Evolutionary conservation across 176 grass and related monocot genomes (phyloP), one percentile per base, ranked within the genome.

Genomic region (Ananas comosus): DNA sequence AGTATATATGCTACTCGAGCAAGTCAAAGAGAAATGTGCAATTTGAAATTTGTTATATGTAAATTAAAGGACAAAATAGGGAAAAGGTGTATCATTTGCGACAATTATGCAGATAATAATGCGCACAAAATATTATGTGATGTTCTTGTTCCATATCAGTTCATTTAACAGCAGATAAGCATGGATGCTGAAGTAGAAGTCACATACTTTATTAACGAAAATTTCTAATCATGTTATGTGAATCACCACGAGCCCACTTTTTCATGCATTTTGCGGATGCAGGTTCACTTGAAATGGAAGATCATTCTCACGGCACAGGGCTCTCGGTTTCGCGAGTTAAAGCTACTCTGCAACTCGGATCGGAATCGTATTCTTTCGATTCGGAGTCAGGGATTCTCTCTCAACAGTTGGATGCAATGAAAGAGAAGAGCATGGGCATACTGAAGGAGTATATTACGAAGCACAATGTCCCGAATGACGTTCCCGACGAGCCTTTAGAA

Each of bases 401-500:
- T 0, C 78, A 93, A 71, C 90, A 91, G 76, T 52, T 99, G 48
- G 79, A 71, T 47, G 22, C 19, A 11, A 80, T 93, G 84, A 91
- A 87, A 78, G 89, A 99, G 70, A 83, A 93, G 80, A 90, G 84
- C 66, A 90, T 99, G 89, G 69, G 49, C n/a, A 90, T 99, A 47
- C 76, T 93, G 3, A 93, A 90, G 74, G 87, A 84, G 49, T 84
- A 86, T 80, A 91, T 93, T 68, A 88, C 82, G 51, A 88, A 72
- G 66, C 70, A 88, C 61, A 88, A 93, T 63, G 90, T 58, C n/a
- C 84, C 80, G 0, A 85, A 77, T 27, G 90, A 99, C 24, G 86
- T 97, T 53, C 94, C 94, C 12, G 93, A 97, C 2, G 86, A 97
- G 61, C 4, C 81, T 4, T 27, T 85, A 0, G 86, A 87, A 61